These are phyloP conservation scores for Lactarius vividus DNA, from an alignment of 768 basidiomycete genomes.

Conservation along the genomic window DNA sequence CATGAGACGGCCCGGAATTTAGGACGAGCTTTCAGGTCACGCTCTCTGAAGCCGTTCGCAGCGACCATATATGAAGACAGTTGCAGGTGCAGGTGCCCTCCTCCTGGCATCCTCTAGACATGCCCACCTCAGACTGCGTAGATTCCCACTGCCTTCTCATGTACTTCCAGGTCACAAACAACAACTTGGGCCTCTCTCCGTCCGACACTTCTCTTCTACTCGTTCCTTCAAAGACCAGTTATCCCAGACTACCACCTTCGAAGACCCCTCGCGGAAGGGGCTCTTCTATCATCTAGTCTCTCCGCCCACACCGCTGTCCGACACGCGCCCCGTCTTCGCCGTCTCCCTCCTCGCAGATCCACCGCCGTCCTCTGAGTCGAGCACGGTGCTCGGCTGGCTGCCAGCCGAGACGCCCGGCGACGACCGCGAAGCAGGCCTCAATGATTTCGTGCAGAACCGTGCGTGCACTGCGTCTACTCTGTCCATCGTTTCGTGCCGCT, in stretches of 20 bases:
- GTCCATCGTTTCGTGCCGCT: not conserved
- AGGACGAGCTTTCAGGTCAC: no score
- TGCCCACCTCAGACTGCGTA: not conserved
- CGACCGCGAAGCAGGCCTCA: slow-evolving; percentile 50
- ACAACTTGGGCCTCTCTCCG: not conserved
- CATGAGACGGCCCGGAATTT: no score
- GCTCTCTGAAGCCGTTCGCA: no score
- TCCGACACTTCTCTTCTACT: slow-evolving; percentile 9
- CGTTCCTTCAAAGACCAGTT: not conserved
- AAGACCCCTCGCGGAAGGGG: slow-evolving; percentile 22
- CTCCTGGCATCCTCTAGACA: not conserved
- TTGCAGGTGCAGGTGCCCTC: slow-evolving; percentile 25
- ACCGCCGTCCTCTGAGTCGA: slow-evolving; percentile 21
- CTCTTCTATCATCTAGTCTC: slow-evolving; percentile 28
- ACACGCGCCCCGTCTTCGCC: slow-evolving; percentile 24
- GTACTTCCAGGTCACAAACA: not conserved
- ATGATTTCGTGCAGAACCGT: slow-evolving; percentile 76
- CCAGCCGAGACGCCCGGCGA: slow-evolving; percentile 29
- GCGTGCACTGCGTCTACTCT: slow-evolving; percentile 30
- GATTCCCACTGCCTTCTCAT: not conserved
- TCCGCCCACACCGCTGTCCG: slow-evolving; percentile 18
- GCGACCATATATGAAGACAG: not conserved
- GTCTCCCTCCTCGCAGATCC: slow-evolving; percentile 23
- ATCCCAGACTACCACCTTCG: slow-evolving; percentile 15
- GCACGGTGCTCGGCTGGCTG: slow-evolving; percentile 27